Evolutionary conservation across 2,329 filamentous ascomycete species (phyloP).

Genomic region (Aspergillus unguis): DNA sequence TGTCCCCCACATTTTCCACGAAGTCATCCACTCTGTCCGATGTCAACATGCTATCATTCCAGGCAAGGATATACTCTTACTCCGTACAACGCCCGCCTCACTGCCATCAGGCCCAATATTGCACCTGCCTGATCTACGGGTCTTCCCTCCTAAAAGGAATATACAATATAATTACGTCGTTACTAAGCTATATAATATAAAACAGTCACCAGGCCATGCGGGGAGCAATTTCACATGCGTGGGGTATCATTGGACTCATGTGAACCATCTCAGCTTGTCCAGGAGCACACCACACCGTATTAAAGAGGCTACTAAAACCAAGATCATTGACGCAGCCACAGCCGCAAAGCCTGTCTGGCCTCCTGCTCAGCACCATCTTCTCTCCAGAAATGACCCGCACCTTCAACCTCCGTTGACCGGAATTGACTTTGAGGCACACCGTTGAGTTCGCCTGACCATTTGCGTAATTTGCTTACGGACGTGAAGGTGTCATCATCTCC

Average conservation of each 20-base stretch:
- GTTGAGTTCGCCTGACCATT: conserved; percentile 61
- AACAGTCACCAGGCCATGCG: background rate
- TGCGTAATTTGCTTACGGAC: conserved; percentile 59
- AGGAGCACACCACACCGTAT: background rate
- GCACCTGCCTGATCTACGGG: background rate
- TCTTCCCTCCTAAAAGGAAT: background rate
- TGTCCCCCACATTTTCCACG: background rate
- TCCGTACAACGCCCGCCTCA: background rate
- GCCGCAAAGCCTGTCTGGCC: conserved; percentile 39
- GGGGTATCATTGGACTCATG: background rate
- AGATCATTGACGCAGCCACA: conserved; percentile 36
- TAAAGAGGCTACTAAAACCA: background rate
- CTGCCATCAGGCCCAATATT: background rate
- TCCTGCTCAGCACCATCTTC: conserved; percentile 50
- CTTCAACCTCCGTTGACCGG: conserved; percentile 47
- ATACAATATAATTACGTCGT: background rate
- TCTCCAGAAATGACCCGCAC: conserved; percentile 63
- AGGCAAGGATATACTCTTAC: background rate
- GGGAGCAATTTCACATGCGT: conserved; percentile 1
- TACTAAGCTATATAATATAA: background rate
- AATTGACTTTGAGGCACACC: conserved; percentile 47
- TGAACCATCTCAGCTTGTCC: background rate
- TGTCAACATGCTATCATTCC: background rate
- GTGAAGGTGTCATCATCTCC: conserved; percentile 75
- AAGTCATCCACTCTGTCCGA: background rate